Conservation (phyloP, 2,329 filamentous ascomycete species). For the Rutstroemia sp. region DNA sequence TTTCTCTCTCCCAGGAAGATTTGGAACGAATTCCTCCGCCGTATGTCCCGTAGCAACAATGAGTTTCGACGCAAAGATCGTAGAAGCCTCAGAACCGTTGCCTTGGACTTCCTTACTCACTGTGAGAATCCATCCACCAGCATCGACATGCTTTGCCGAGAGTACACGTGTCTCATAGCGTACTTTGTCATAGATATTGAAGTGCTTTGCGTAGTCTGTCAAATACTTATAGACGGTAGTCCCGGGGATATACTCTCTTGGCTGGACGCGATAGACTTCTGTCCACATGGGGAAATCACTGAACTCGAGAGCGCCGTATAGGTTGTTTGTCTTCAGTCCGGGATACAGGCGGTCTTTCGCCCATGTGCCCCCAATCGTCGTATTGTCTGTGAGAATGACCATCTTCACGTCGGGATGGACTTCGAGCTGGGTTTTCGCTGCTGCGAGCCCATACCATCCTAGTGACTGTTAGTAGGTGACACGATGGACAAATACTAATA, state of each 20-base stretch:
- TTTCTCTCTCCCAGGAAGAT: slow-evolving; percentile 38
- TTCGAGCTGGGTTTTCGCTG: slow-evolving; percentile 54
- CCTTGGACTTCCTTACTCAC: slow-evolving; percentile 3
- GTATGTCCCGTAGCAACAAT: slow-evolving; percentile 50
- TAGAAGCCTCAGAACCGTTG: background rate
- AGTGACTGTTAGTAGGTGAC: background rate
- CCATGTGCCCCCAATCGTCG: slow-evolving; percentile 63
- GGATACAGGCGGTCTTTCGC: slow-evolving; percentile 58
- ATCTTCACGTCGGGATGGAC: slow-evolving; percentile 50
- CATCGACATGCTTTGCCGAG: slow-evolving; percentile 35
- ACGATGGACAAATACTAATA: background rate
- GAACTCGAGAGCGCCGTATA: slow-evolving; percentile 65
- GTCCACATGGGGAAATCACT: slow-evolving; percentile 64
- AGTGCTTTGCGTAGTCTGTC: slow-evolving; percentile 45
- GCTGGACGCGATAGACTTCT: slow-evolving; percentile 40
- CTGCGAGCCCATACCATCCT: slow-evolving; percentile 42
- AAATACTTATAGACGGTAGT: slow-evolving; percentile 49
- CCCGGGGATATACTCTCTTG: slow-evolving; percentile 52
- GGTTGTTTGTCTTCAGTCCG: slow-evolving; percentile 66
- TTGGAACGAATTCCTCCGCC: slow-evolving; percentile 41
- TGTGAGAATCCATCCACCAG: slow-evolving; percentile 38
- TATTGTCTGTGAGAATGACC: slow-evolving; percentile 48
- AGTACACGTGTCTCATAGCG: slow-evolving; percentile 43
- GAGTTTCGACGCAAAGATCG: slow-evolving; percentile 37
- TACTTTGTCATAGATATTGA: slow-evolving; percentile 41